Percentiles rank a stretch among this genome's conserved stretches.
These are phyloP conservation scores for Glycine latifolia DNA, from an alignment of 306 rosid genomes.

Conservation along the genomic window DNA sequence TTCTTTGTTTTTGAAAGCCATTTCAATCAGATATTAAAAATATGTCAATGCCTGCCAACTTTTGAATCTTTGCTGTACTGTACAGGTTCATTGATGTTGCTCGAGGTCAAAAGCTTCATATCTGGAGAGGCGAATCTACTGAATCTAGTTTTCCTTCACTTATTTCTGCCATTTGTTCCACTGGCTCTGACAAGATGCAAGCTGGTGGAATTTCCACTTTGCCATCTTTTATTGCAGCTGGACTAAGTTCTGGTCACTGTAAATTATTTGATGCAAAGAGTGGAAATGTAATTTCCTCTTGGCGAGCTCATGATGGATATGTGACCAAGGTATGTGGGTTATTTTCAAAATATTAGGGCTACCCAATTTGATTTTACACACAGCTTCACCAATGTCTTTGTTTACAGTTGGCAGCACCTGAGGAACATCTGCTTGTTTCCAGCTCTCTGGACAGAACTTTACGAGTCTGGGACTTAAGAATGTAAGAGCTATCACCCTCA, in stretches of 20 bases:
- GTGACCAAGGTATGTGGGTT: conserved; percentile 77
- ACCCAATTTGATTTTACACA: conserved; percentile 24
- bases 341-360: conserved; percentile 41
- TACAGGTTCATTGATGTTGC: conserved; percentile 86
- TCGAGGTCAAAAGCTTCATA: conserved; percentile 87
- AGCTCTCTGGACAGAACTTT: conserved; percentile 91
- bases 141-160: conserved; percentile 90
- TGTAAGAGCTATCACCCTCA: conserved; percentile 54
- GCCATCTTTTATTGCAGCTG: conserved; percentile 86
- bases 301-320: conserved; percentile 98
- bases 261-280: conserved; percentile 83
- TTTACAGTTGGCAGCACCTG: conserved; percentile 90
- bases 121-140: conserved; percentile 84
- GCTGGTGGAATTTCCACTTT: conserved; percentile 67
- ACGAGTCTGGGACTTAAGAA: conserved; percentile 95
- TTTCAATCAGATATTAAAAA: conserved; percentile 48
- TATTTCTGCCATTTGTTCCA: conserved; percentile 83
- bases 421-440: conserved; percentile 84
- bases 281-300: conserved; percentile 82
- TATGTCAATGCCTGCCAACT: conserved; percentile 30
- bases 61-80: conserved; percentile 39
- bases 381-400: conserved; percentile 46
- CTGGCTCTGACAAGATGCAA: conserved; percentile 71
- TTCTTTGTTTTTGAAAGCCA: conserved; percentile 13
- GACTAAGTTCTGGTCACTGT: conserved; percentile 91